Evolutionary conservation across 1,139 yeast genomes (phyloP).

Genomic region (Pichia sp.): DNA sequence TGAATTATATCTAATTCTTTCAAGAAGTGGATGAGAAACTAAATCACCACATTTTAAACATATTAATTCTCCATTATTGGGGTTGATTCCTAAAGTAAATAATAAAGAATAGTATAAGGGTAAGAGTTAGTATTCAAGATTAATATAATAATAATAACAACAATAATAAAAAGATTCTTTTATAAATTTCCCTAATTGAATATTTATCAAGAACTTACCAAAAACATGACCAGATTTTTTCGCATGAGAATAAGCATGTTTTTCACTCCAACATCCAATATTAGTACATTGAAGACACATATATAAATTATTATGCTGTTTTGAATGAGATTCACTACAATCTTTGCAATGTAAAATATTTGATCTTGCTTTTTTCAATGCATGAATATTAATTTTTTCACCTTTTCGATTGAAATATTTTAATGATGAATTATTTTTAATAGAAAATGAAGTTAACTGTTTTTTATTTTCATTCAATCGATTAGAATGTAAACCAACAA

Average conservation of each 20-base stretch:
- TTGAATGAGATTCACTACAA: slow-evolving; percentile 31
- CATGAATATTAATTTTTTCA: slow-evolving; percentile 26
- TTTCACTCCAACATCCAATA: slow-evolving; percentile 60
- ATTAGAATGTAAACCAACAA: slow-evolving; percentile 26
- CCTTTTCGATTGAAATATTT: slow-evolving; percentile 22
- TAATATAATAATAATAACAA: too few relatives aligned
- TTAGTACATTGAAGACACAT: slow-evolving; percentile 82
- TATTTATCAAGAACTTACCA: slow-evolving; percentile 36
- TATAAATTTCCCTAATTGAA: too few relatives aligned
- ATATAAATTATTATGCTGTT: slow-evolving; percentile 39
- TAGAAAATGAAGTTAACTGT: too few relatives aligned
- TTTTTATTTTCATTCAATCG: too few relatives aligned
- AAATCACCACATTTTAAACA: slow-evolving; percentile 77
- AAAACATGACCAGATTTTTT: slow-evolving; percentile 61
- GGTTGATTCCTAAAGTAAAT: slow-evolving; percentile 37
- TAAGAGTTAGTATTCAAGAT: neutral
- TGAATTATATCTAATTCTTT: slow-evolving; percentile 39
- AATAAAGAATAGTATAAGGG: neutral
- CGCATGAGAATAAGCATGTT: slow-evolving; percentile 61
- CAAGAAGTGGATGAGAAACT: slow-evolving; percentile 54
- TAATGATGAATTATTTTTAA: slow-evolving; percentile 3
- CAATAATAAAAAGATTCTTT: too few relatives aligned
- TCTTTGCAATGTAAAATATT: slow-evolving; percentile 45
- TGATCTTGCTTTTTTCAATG: slow-evolving; percentile 37
- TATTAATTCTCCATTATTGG: slow-evolving; percentile 52